Conservation (phyloP, 2,329 filamentous ascomycete species). For the Monilinia polystroma region DNA sequence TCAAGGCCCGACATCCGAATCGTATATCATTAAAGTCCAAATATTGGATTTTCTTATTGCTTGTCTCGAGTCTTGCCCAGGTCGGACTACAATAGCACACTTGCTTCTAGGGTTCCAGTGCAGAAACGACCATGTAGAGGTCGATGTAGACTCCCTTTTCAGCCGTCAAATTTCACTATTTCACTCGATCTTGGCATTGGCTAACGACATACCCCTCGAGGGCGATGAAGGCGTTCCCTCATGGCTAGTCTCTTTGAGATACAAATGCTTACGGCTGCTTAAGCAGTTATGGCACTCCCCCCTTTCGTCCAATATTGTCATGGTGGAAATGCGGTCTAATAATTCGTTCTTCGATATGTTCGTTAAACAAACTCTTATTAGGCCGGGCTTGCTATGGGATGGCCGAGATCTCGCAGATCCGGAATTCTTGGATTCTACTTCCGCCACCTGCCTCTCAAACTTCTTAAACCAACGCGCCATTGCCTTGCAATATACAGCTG, state of each 20-base stretch:
- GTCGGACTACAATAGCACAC: conserved; percentile 84
- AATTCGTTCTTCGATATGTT: conserved; percentile 80
- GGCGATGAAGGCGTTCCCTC: conserved; percentile 56
- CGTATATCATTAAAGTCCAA: conserved; percentile 78
- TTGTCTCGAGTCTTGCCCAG: conserved; percentile 71
- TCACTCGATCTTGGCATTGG: conserved; percentile 73
- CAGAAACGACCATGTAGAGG: conserved; percentile 64
- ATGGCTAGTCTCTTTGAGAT: conserved; percentile 69
- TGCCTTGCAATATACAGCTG: conserved; percentile 79
- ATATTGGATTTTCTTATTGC: conserved; percentile 83
- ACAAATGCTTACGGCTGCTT: conserved; percentile 69
- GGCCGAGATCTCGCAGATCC: conserved; percentile 57
- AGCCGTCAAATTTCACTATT: conserved; percentile 73
- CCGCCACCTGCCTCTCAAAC: conserved; percentile 46
- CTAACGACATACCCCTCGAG: conserved; percentile 63
- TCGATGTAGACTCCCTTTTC: conserved; percentile 70
- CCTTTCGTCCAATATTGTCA: conserved; percentile 70
- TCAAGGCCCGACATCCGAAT: conserved; percentile 64
- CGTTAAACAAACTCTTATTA: conserved; percentile 67
- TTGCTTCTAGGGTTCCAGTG: conserved; percentile 85
- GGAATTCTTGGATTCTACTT: conserved; percentile 62
- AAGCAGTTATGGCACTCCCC: conserved; percentile 81
- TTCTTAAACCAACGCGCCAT: conserved; percentile 77
- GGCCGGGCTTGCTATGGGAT: conserved; percentile 72
- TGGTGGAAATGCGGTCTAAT: conserved; percentile 75